phyloP scores from a whole-genome alignment of 768 basidiomycete genomes.

The Lactifluus echinatus region DNA sequence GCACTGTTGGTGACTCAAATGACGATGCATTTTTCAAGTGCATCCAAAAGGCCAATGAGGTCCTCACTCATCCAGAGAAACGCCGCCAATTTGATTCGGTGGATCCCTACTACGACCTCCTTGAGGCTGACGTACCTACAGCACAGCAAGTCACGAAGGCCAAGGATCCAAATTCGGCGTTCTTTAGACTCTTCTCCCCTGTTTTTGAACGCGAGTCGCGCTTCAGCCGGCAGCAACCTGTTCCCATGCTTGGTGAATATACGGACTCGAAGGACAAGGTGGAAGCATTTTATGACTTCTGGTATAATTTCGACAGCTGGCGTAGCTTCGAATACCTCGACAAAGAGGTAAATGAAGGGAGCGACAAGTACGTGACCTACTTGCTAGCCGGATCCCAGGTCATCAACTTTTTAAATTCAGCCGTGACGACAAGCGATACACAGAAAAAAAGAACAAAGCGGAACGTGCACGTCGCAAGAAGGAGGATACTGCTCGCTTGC shows the following conservation, averaged over 20 bases:
- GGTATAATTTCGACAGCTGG: conserved; percentile 99
- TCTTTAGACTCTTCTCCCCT: conserved; percentile 68
- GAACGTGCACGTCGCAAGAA: conserved; percentile 96
- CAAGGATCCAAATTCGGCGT: conserved; percentile 44
- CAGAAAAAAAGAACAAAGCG: conserved; percentile 98
- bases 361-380: conserved; percentile 61
- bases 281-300: conserved; percentile 95
- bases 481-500: conserved; percentile 88
- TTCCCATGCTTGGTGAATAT: conserved; percentile 66
- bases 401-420: conserved; percentile 31
- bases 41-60: conserved; percentile 96
- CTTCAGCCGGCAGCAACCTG: conserved; percentile 81
- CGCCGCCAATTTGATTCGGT: conserved; percentile 96
- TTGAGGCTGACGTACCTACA: conserved; percentile 73
- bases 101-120: conserved; percentile 64
- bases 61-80: conserved; percentile 77
- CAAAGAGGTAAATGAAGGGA: conserved; percentile 98
- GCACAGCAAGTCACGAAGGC: conserved; percentile 46
- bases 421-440: conserved; percentile 97
- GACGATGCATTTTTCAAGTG: conserved; percentile 99
- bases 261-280: conserved; percentile 74
- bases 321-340: conserved; percentile 95
- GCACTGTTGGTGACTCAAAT: conserved; percentile 68
- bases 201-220: conserved; percentile 88
- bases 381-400: background rate